Base-by-base conservation (phyloP, 1,284 basidiomycete species). In the Fistulina hepatica region DNA sequence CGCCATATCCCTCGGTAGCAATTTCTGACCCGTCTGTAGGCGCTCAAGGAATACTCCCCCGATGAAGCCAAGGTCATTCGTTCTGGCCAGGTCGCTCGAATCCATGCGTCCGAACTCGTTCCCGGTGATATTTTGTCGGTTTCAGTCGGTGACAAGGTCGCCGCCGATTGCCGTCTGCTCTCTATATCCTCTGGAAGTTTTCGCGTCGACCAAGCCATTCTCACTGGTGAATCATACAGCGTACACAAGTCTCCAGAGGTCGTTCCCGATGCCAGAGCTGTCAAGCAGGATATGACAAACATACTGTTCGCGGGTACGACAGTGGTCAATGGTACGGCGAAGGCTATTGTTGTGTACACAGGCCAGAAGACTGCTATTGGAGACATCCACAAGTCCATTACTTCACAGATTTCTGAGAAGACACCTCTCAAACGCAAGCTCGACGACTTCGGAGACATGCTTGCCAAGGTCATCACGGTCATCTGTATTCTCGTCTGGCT, bases 401-500 rank as follows among this genome's bases (percentile, higher is more conserved):
- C 82, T 25, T 72, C 81, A 17, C 88, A 91, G 56, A 90, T 90
- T 47, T 76, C 68, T 41, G 90, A 95, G 51, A 94, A 94, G 71
- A 97, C 92, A 0, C 92, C 92, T 1, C 64, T 97, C 36, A 95
- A 97, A 63, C 81, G 86, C 49, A 95, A 95, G 59, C 72, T 97
- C 33, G 92, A 97, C 57, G 92, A 95, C 58, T 95, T 97, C 52
- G 92, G 93, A 44, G 90, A 97, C 54, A 80, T 81, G 72, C 74
- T 97, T 40, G 92, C 92, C 37, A 95, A 95, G 58, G 91, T 95
- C 59, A 95, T 95, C 61, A 77, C 81, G 30, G 86, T 94, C 47
- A 94, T 97, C 51, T 97, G 92, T 52, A 68, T 95, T 44, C 78
- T 95, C 46, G 92, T 95, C 49, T 95, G 92, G 92, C 67, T 95